A percentile compares a stretch with the other conserved stretches of the same genome.
phyloP scores from a whole-genome alignment of 768 basidiomycete genomes.

The Pleurotus eryngii region DNA sequence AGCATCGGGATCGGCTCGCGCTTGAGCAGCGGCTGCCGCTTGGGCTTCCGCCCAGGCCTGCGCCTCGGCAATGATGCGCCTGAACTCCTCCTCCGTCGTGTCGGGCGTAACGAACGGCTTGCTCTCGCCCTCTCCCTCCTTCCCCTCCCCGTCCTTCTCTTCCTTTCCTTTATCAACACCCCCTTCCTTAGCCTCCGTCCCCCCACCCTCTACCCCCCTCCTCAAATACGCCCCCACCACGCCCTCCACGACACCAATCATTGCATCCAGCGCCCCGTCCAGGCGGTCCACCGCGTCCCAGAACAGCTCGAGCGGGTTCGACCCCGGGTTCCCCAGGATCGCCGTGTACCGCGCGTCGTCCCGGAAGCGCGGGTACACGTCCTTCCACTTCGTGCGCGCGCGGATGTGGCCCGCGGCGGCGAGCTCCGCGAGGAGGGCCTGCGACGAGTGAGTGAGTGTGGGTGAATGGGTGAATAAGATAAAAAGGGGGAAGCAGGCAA shows the following conservation, averaged over 20 bases:
- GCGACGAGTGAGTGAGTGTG: no score
- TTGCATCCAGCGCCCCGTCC: constrained; percentile 81
- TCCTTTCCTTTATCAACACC: constrained; percentile 20
- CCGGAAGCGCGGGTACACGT: constrained; percentile 73
- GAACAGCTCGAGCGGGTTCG: constrained; percentile 93
- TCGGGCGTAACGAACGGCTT: constrained; percentile 36
- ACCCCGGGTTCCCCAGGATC: constrained; percentile 91
- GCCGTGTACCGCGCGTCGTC: constrained; percentile 81
- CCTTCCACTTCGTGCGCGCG: constrained; percentile 89
- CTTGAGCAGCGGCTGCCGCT: no score
- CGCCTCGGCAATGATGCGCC: constrained; percentile 44
- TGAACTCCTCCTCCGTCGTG: constrained; percentile 66
- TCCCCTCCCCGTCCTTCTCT: constrained; percentile 24
- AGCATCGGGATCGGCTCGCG: no score
- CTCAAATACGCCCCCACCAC: constrained; percentile 51
- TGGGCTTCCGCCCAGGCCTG: no score
- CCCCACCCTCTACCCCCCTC: no score
- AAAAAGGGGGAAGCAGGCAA: constrained; percentile 11
- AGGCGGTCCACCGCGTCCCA: constrained; percentile 90
- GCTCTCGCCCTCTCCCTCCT: constrained; percentile 37
- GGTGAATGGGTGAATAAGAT: no score
- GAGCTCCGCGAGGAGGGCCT: constrained; percentile 76
- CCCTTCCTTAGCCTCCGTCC: constrained; percentile 13
- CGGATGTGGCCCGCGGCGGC: constrained; percentile 63
- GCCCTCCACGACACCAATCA: constrained; percentile 65